phyloP scores from a whole-genome alignment of 257 asterid genomes.

The Anisodus acutangulus region DNA sequence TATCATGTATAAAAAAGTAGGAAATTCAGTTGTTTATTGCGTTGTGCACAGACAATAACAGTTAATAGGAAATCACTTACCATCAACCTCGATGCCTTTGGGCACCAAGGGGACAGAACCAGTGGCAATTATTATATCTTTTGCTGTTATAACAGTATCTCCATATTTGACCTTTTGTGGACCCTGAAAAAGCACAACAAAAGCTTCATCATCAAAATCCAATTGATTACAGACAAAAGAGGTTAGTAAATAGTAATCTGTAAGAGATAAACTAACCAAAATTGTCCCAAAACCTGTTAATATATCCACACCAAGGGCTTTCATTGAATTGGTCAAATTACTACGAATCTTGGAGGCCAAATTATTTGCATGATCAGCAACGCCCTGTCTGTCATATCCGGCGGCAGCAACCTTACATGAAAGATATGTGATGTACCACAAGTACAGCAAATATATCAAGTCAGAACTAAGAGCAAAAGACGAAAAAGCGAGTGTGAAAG shows the following conservation, averaged over 20 bases:
- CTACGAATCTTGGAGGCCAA: conserved; percentile 86
- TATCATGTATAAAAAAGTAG: background rate
- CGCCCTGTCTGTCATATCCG: conserved; percentile 89
- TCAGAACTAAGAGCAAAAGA: background rate
- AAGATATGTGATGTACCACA: conserved; percentile 18
- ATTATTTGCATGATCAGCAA: conserved; percentile 92
- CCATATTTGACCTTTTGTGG: conserved; percentile 88
- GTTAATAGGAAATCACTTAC: conserved; percentile 52
- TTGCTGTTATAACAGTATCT: conserved; percentile 75
- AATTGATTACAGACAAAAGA: background rate
- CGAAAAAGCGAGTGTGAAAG: background rate
- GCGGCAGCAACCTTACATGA: conserved; percentile 82
- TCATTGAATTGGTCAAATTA: conserved; percentile 90
- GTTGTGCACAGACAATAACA: background rate
- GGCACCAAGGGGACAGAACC: conserved; percentile 94
- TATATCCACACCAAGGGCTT: conserved; percentile 93
- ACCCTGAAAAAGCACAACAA: conserved; percentile 54
- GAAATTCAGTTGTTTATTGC: background rate
- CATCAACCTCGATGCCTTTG: conserved; percentile 97
- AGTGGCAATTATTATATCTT: conserved; percentile 89
- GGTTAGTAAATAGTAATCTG: background rate
- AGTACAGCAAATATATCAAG: too few relatives aligned
- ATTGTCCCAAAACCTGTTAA: conserved; percentile 85
- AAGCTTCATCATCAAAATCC: background rate
- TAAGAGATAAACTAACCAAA: conserved; percentile 58